Base-by-base conservation (phyloP, 768 basidiomycete species). In the Hortiboletus flavorubellus region DNA sequence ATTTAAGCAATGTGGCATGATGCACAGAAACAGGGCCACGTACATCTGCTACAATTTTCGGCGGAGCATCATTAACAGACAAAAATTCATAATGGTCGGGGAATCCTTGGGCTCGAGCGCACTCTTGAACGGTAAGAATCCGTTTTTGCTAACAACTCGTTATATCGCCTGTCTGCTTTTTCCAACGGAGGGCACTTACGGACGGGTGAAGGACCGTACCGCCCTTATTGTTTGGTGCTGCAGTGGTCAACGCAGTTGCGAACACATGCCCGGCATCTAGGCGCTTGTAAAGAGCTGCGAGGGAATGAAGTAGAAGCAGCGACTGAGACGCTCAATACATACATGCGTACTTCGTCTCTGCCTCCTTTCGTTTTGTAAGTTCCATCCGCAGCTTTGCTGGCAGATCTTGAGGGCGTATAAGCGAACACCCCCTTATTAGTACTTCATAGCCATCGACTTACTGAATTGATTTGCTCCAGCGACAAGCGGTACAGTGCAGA, bases 81-180 rank as follows among this genome's bases (percentile, higher is more conserved):
- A 76, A 59, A 54, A 91, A 88, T n/a, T 76, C 57, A 58, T 87
- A 89, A 37, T 72, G 41, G 56, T 92, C 90, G 0, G 87, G 87
- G 60, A 92, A 91, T 0, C 90, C 90, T 71, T 92, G 90, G 0
- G 84, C 81, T 23, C 90, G 78, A 16, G 89, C 88, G 42, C 78
- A 80, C 63, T 91, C 89, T 33, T 81, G 75, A 14, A 89, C 79
- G 4, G 76, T 85, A 39, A 89, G 64, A 26, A 88, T 79, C 8
- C 90, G 81, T 59, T 82, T 83, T 86, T 91, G 87, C 85, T 91
- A 43, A 45, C 37, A 38, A 14, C 1, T 40, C 9, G 30, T 48
- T 44, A n/a, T 57, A 29, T 49, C 49, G 43, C 16, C n/a, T 8
- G 14, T 26, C 21, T 37, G 40, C 11, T 44, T 41, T 26, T 34